Evolutionary conservation across 2,329 filamentous ascomycete genomes (phyloP).

Genomic region (Madurella fahalii): DNA sequence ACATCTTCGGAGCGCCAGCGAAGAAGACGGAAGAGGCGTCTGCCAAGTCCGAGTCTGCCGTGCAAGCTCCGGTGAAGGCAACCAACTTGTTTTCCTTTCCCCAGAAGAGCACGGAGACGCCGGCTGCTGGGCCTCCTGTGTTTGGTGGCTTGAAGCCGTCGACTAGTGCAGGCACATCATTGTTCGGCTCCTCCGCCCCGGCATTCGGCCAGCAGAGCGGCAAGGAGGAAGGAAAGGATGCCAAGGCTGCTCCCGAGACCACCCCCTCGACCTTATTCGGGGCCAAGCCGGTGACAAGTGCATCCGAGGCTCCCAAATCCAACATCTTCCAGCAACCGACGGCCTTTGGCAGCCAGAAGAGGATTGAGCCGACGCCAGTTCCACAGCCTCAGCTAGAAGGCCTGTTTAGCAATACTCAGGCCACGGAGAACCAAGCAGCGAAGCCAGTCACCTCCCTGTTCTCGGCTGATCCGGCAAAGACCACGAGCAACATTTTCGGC

Average conservation of each 20-base stretch:
- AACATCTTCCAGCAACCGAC: conserved; percentile 31
- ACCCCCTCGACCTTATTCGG: conserved; percentile 23
- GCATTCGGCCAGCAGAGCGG: conserved; percentile 20
- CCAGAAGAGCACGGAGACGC: conserved; percentile 14
- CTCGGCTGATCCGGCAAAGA: conserved; percentile 10
- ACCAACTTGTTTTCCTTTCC: conserved; percentile 12
- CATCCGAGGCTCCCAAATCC: conserved; percentile 18
- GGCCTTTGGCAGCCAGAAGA: conserved; percentile 36
- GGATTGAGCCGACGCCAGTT: conserved; percentile 13
- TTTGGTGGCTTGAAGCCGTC: conserved; percentile 16
- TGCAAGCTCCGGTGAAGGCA: conserved; percentile 13
- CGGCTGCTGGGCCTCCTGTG: conserved; percentile 9
- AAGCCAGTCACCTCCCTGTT: conserved; percentile 15
- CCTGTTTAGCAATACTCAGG: conserved; percentile 21
- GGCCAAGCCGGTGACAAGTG: conserved; percentile 13
- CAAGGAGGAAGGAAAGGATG: conserved; percentile 15
- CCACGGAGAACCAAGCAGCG: conserved; percentile 6
- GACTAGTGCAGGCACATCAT: conserved; percentile 10
- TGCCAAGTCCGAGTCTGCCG: background rate
- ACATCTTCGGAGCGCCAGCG: conserved; percentile 21
- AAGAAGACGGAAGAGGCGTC: conserved; percentile 18
- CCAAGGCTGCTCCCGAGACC: conserved; percentile 16
- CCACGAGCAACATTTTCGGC: conserved; percentile 21
- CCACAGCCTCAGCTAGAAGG: conserved; percentile 10
- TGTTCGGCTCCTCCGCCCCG: conserved; percentile 18